Percentiles rank a stretch among this genome's conserved stretches.
phyloP scores from a whole-genome alignment of 2,329 filamentous ascomycete species.

The Magnaporthiopsis rhizophila region DNA sequence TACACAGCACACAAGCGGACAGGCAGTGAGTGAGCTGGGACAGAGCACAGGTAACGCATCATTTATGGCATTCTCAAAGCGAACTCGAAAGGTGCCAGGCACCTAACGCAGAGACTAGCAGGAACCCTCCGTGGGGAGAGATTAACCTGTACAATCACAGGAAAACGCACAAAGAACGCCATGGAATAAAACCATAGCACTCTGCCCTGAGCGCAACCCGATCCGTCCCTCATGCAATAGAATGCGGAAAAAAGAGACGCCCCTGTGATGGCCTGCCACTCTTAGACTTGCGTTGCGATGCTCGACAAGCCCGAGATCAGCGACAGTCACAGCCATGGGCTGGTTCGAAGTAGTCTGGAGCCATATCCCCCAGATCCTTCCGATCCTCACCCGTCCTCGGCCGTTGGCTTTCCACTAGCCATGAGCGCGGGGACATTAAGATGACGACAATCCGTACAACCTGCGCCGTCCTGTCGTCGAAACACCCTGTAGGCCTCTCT shows the following conservation, averaged over 20 bases:
- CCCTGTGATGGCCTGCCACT: background rate
- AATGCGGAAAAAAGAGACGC: background rate
- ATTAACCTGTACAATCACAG: background rate
- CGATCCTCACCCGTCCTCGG: background rate
- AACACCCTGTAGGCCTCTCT: background rate
- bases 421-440: constrained; percentile 1
- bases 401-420: background rate
- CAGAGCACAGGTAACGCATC: background rate
- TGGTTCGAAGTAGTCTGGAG: background rate
- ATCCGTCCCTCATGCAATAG: background rate
- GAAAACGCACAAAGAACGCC: background rate
- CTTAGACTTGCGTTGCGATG: no score
- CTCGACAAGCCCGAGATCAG: background rate
- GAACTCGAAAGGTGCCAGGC: background rate
- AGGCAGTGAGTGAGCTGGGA: background rate
- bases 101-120: background rate
- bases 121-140: background rate
- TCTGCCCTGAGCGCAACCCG: background rate
- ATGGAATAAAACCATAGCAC: background rate
- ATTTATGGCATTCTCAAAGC: background rate
- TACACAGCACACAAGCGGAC: no score
- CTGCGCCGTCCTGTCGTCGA: constrained; percentile 10
- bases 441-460: constrained; percentile 10
- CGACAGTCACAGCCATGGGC: background rate
- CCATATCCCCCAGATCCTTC: constrained; percentile 1